These are phyloP conservation scores for Entomophthora muscae DNA, from an alignment of 371 early-diverging fungal species.

Conservation along the genomic window DNA sequence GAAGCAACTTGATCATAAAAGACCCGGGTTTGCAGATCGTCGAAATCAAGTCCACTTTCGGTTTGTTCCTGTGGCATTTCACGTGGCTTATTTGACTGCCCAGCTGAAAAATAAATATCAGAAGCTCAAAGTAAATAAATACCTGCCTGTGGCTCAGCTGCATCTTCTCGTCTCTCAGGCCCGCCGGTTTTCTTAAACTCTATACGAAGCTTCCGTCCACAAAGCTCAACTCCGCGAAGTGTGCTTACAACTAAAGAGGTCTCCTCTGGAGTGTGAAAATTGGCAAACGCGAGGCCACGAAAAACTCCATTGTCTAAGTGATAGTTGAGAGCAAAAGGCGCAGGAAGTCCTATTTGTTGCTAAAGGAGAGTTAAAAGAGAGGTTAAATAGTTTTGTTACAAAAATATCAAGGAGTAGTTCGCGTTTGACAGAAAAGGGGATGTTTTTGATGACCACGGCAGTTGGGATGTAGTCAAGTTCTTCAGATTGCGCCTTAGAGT, in stretches of 20 bases:
- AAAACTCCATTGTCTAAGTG: constrained; percentile 63
- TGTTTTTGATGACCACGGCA: constrained; percentile 70
- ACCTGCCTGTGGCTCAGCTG: not conserved
- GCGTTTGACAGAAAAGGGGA: constrained; percentile 57
- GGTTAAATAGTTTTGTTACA: constrained; percentile 17
- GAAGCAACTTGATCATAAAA: constrained; percentile 45
- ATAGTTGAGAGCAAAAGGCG: constrained; percentile 65
- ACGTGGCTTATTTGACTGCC: not conserved
- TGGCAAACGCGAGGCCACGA: constrained; percentile 67
- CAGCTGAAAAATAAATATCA: not conserved
- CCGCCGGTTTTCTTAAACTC: constrained; percentile 38
- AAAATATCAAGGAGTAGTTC: constrained; percentile 46
- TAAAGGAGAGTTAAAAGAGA: constrained; percentile 8
- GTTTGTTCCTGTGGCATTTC: not conserved
- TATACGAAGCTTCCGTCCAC: constrained; percentile 59
- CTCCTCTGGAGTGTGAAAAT: constrained; percentile 56
- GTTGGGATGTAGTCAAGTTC: constrained; percentile 37
- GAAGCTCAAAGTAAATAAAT: not conserved
- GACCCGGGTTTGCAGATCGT: constrained; percentile 41
- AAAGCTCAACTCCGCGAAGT: constrained; percentile 45
- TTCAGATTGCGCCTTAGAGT: constrained; percentile 15
- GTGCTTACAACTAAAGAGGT: constrained; percentile 43
- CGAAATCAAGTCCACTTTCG: constrained; percentile 23
- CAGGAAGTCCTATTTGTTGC: constrained; percentile 39
- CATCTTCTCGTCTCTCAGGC: constrained; percentile 1